Evolutionary conservation across 371 early-diverging fungal species (phyloP), one percentile per base, ranked within the genome.

Genomic region (Homolaphlyctis polyrhiza): DNA sequence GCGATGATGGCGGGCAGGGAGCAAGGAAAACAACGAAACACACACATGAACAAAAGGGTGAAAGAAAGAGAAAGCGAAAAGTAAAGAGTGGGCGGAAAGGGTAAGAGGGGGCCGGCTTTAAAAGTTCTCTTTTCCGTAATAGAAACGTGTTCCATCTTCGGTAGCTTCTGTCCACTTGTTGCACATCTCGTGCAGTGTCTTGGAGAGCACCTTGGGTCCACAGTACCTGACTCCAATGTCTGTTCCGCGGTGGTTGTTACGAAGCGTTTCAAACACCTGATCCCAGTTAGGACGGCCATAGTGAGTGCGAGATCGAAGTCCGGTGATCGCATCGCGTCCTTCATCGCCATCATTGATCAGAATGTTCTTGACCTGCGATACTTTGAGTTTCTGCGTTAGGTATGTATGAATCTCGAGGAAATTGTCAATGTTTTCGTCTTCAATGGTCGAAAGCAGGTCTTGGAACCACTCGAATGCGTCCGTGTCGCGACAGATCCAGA

Each of bases 401-500:
- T 77, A 80, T n/a, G 75, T 69, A 61, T 72, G 71, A 66, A 83
- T 79, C 35, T 77, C 76, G 13, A 79, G 63, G 69, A 75, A 77
- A 14, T 72, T 66, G 60, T 75, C 73, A 30, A 75, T 61, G 59
- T 78, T 77, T 58, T 82, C 82, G 45, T 77, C 76, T 60, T 86
- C 77, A 35, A 79, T 70, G 33, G 79, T 75, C 36, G 63, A 35
- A 50, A 84, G 77, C 23, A 84, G 68, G 62, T 83, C 81, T 64
- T 76, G 76, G 73, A 84, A 84, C 81, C 83, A 81, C 60, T 82
- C 81, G 62, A 84, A 83, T 34, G 79, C 76, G 57, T 86, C 77
- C 71, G 81, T 87, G 75, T 92, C 93, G 52, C 92, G 81, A 70
- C 89, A 90, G 49, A 88, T 80, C 93, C 93, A 93, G 77, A 91